These are phyloP conservation scores for Saprolegnia parasitica DNA, from an alignment of 352 stramenopile species.

Conservation along the genomic window DNA sequence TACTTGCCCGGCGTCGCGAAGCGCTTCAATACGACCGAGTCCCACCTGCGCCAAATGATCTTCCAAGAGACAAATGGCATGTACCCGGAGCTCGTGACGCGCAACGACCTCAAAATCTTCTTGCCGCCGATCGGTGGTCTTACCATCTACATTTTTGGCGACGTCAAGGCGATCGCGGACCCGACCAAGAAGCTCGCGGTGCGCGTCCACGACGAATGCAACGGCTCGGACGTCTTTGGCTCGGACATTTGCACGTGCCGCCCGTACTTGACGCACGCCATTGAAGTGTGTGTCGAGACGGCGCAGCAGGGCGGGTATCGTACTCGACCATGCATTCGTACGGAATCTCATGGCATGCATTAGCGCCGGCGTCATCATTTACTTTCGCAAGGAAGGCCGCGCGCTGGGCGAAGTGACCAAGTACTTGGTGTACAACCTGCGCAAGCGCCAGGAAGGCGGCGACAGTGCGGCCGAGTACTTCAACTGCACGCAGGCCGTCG, in stretches of 20 bases:
- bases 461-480: slow-evolving; percentile 98
- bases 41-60: slow-evolving; percentile 93
- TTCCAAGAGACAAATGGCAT: slow-evolving; percentile 99
- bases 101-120: slow-evolving; percentile 98
- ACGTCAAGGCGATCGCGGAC: slow-evolving; percentile 95
- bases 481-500: slow-evolving; percentile 97
- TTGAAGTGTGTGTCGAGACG: slow-evolving; percentile 98
- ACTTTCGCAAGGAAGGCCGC: slow-evolving; percentile 98
- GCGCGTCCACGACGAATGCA: slow-evolving; percentile 99
- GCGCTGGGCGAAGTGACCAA: slow-evolving; percentile 98
- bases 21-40: slow-evolving; percentile 96
- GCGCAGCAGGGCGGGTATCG: slow-evolving; percentile 92
- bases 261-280: slow-evolving; percentile 98
- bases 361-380: slow-evolving; percentile 95
- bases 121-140: slow-evolving; percentile 96
- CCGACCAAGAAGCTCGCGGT: slow-evolving; percentile 96
- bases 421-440: slow-evolving; percentile 99
- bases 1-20: slow-evolving; percentile 98
- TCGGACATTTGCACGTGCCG: slow-evolving; percentile 99
- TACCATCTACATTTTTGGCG: slow-evolving; percentile 98
- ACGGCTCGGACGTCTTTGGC: slow-evolving; percentile 97
- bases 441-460: slow-evolving; percentile 97
- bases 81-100: slow-evolving; percentile 98
- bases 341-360: slow-evolving; percentile 6
- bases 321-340: background rate